Evolutionary conservation across 2,329 filamentous ascomycete species (phyloP).

Genomic region (Fusarium euwallaceae): DNA sequence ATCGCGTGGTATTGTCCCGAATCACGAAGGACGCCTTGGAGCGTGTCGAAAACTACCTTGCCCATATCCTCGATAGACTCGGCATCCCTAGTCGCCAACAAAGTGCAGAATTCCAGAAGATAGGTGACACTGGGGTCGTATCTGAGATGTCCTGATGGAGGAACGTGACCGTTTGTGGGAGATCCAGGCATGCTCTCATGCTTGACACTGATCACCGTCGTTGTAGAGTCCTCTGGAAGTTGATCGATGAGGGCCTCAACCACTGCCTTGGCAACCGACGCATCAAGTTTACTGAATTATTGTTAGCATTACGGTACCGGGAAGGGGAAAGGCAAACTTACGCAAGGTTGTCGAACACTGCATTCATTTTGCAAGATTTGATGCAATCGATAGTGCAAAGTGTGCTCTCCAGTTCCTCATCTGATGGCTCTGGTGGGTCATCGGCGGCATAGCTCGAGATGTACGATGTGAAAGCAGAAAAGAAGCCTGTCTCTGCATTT

Average conservation of each 20-base stretch:
- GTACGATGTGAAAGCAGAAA: constrained; percentile 95
- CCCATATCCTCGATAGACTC: constrained; percentile 80
- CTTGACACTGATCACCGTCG: constrained; percentile 89
- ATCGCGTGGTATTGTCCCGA: constrained; percentile 83
- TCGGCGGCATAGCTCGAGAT: constrained; percentile 99
- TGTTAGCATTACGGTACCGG: background rate
- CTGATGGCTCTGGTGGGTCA: constrained; percentile 95
- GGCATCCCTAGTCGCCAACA: constrained; percentile 81
- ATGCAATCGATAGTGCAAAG: constrained; percentile 95
- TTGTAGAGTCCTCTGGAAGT: constrained; percentile 84
- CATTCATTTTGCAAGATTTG: constrained; percentile 86
- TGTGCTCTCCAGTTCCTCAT: constrained; percentile 96
- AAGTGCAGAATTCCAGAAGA: constrained; percentile 89
- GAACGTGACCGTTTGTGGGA: constrained; percentile 65
- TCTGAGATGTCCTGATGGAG: constrained; percentile 59
- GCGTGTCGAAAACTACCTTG: constrained; percentile 81
- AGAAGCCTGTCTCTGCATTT: constrained; percentile 83
- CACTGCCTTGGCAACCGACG: constrained; percentile 47
- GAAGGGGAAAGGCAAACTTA: constrained; percentile 58
- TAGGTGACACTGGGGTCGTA: constrained; percentile 93
- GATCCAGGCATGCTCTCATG: constrained; percentile 79
- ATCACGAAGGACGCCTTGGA: constrained; percentile 87
- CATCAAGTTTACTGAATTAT: constrained; percentile 54
- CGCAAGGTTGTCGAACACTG: constrained; percentile 86
- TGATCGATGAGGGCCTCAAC: constrained; percentile 82